Base-by-base conservation (phyloP, 257 asterid species). In the Penstemon eatonii region DNA sequence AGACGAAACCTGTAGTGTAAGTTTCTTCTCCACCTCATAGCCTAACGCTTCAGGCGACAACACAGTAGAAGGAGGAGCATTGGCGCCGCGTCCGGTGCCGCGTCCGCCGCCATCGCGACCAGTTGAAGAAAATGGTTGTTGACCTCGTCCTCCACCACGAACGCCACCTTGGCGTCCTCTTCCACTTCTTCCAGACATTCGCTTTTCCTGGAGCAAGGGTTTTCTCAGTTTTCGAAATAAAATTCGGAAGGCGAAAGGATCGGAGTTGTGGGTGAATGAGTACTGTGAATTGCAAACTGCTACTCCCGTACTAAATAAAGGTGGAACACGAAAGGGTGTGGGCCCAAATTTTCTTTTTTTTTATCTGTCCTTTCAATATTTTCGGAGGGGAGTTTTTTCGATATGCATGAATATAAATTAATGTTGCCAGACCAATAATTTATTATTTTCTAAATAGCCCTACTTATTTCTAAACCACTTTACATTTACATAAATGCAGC, bases 21-120 rank as follows among this genome's bases (percentile, higher is more conserved):
- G 78, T 61, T 76, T 80, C 71, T 72, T 74, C 66, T 76, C 85
- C 60, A 84, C 45, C 3, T 73, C 85, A 4, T 9, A 60, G 36
- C 70, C 67, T 7, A 79, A 9, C 13, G 73, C 43, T 18, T 71
- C 57, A 5, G 58, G 13, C 8, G 68, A 45, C 2, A 8, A n/a
- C 5, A 57, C 10, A 13, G 70, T 3, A 0, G 65, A 7, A 15
- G 76, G 68, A 0, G 82, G 86, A 45, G 25, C 83, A 65, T 68
- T 39, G 64, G 47, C 36, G 6, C 83, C 68, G 11, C 79, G 77
- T 33, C 81, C 78, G 2, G 18, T 15, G 18, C 18, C 18, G 18
- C 18, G 18, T 15, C 78, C 62, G 1, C 75, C 74, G 0, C 69
- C 46, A 2, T 78, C 83, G 0, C 86, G 68, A 5, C 83, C 86